phyloP scores from a whole-genome alignment of 2,329 filamentous ascomycete species.

The Stachybotrys elegans region DNA sequence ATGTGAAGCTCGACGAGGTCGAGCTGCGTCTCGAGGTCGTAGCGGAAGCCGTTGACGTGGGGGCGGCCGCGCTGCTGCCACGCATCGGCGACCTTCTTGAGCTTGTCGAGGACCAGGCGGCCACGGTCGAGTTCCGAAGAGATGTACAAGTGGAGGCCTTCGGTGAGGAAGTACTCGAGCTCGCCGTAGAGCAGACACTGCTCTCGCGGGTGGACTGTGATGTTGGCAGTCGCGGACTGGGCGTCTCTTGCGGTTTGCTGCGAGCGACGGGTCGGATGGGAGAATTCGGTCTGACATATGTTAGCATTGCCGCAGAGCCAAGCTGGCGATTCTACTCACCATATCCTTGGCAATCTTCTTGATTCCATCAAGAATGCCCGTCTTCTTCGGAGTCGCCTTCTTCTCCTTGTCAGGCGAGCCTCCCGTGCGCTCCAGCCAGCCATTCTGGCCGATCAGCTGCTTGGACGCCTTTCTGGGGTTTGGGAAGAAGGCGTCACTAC shows the following conservation, averaged over 20 bases:
- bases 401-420: slow-evolving; percentile 14
- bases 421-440: slow-evolving; percentile 49
- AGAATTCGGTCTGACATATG: slow-evolving; percentile 31
- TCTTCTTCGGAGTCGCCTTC: slow-evolving; percentile 30
- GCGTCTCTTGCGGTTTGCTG: slow-evolving; percentile 23
- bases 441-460: slow-evolving; percentile 48
- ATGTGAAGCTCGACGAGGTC: slow-evolving; percentile 46
- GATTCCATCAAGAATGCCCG: slow-evolving; percentile 38
- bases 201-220: slow-evolving; percentile 50
- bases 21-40: slow-evolving; percentile 57
- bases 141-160: slow-evolving; percentile 47
- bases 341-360: slow-evolving; percentile 51
- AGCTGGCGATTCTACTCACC: too few species aligned
- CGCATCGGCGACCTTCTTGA: slow-evolving; percentile 44
- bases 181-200: slow-evolving; percentile 56
- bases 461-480: slow-evolving; percentile 38
- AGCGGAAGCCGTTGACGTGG: slow-evolving; percentile 51
- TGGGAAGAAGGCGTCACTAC: slow-evolving; percentile 31
- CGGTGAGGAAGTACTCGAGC: slow-evolving; percentile 50
- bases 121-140: slow-evolving; percentile 48
- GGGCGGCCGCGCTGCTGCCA: slow-evolving; percentile 51
- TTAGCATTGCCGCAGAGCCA: too few species aligned
- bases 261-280: slow-evolving; percentile 25
- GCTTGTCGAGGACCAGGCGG: slow-evolving; percentile 45
- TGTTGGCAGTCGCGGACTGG: slow-evolving; percentile 28